Evolutionary conservation across 306 rosid species (phyloP).

Genomic region (Urtica urens): DNA sequence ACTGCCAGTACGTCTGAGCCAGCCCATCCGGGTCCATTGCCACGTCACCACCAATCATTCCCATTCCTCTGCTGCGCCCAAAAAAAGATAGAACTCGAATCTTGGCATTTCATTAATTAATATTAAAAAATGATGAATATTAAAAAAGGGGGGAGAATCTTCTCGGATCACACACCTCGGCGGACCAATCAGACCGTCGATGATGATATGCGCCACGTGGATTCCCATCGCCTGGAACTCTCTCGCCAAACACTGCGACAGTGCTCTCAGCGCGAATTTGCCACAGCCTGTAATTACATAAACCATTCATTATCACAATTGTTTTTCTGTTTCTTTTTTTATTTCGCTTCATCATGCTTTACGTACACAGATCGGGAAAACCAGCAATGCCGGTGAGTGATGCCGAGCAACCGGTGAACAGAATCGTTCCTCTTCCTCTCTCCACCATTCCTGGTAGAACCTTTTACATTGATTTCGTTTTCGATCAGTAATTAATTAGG

Average conservation of each 20-base stretch:
- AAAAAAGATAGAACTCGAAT: neutral
- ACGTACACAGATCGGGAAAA: slow-evolving; percentile 57
- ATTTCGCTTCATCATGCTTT: too few species aligned
- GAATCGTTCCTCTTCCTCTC: slow-evolving; percentile 84
- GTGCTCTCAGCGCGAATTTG: slow-evolving; percentile 80
- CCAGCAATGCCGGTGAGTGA: slow-evolving; percentile 77
- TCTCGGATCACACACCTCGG: too few species aligned
- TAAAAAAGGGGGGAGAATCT: neutral
- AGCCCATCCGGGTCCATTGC: slow-evolving; percentile 69
- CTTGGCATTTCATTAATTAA: neutral
- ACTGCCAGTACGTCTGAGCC: slow-evolving; percentile 91
- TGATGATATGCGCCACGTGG: slow-evolving; percentile 87
- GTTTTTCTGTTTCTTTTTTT: too few species aligned
- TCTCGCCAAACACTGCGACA: slow-evolving; percentile 76
- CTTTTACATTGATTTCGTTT: slow-evolving; percentile 26
- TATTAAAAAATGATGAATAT: neutral
- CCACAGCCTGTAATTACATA: slow-evolving; percentile 83
- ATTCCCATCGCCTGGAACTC: slow-evolving; percentile 84
- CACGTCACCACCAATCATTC: slow-evolving; percentile 16
- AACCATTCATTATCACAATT: too few species aligned
- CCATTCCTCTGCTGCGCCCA: slow-evolving; percentile 23
- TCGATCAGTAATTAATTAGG: too few species aligned
- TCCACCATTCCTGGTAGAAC: slow-evolving; percentile 90
- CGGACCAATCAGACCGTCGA: slow-evolving; percentile 71
- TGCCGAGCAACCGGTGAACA: slow-evolving; percentile 82